A percentile compares a stretch with the other conserved stretches of the same genome.
Evolutionary conservation across 23 red algal genomes (phyloP).

Genomic region (Agarophyton chilense): DNA sequence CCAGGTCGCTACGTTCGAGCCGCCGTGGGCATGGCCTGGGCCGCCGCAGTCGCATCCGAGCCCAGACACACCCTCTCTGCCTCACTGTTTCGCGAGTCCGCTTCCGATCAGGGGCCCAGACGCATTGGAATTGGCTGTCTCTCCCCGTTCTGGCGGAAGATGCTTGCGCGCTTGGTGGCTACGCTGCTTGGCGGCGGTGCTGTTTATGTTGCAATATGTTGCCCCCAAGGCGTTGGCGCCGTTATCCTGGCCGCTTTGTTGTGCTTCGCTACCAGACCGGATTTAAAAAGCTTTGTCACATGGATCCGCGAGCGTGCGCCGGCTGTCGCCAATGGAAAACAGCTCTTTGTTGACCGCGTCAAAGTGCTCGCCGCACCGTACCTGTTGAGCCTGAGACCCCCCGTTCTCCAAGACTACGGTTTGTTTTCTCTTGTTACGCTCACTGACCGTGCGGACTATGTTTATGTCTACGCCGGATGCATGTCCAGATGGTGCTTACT

Average conservation of each 20-base stretch:
- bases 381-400: conserved; percentile 63
- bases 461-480: conserved; percentile 88
- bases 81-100: neutral
- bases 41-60: neutral
- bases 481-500: conserved; percentile 82
- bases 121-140: neutral
- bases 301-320: conserved; percentile 53
- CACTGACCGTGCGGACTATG: conserved; percentile 80
- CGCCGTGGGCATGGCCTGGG: neutral
- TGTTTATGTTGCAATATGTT: too few relatives aligned
- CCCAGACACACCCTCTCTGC: neutral
- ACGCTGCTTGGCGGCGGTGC: too few relatives aligned
- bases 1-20: neutral
- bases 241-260: neutral
- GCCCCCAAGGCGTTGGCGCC: too few relatives aligned
- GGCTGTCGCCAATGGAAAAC: conserved; percentile 53
- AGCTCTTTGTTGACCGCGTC: conserved; percentile 65
- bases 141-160: too few relatives aligned
- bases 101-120: neutral
- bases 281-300: conserved; percentile 28
- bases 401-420: conserved; percentile 69
- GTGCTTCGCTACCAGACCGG: conserved; percentile 44
- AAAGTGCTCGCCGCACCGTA: conserved; percentile 77
- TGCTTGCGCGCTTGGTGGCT: too few relatives aligned
- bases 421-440: conserved; percentile 73